Evolutionary conservation across 2,329 filamentous ascomycete species (phyloP).

Genomic region (Penicillium decumbens): DNA sequence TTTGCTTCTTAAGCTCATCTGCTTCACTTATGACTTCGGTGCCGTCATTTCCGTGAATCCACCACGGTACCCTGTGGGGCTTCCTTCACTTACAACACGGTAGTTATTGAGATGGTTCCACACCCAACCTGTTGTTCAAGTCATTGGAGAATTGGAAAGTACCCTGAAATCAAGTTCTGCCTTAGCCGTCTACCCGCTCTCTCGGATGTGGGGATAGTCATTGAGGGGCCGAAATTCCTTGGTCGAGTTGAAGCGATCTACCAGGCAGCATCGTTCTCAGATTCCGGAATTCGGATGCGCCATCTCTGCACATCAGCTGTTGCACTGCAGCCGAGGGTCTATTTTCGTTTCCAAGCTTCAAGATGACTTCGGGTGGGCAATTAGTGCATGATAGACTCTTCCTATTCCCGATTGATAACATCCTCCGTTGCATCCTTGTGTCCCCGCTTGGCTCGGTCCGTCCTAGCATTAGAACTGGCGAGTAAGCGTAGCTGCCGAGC

Average conservation of each 20-base stretch:
- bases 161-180: background rate
- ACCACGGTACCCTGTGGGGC: background rate
- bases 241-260: background rate
- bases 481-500: background rate
- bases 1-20: too few relatives aligned
- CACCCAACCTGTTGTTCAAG: background rate
- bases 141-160: background rate
- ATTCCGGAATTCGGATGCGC: background rate
- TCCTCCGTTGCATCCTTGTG: background rate
- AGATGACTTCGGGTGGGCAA: background rate
- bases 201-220: background rate
- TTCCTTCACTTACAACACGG: background rate
- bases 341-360: background rate
- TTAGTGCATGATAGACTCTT: background rate
- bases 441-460: background rate
- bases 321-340: background rate
- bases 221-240: background rate
- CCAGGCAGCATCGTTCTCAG: background rate
- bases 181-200: background rate
- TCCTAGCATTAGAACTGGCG: background rate
- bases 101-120: background rate
- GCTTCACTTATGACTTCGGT: background rate
- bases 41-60: background rate
- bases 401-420: background rate
- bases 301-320: background rate